Percentiles rank a stretch among this genome's conserved stretches.
Evolutionary conservation across 2,329 filamentous ascomycete genomes (phyloP).

Genomic region (Xylariaceae sp.): DNA sequence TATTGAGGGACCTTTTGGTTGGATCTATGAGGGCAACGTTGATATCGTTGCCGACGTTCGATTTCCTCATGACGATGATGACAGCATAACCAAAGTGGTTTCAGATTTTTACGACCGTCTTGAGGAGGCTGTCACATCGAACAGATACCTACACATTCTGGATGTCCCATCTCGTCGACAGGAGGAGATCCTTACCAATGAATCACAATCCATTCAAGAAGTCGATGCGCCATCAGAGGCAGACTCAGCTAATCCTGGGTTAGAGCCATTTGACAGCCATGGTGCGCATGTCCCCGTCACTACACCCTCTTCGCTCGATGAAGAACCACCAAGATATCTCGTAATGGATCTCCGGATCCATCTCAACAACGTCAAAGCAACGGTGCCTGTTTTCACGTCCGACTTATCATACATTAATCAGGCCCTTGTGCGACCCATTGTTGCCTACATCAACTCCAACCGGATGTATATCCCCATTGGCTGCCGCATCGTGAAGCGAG

Average conservation of each 20-base stretch:
- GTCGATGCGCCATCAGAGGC: slow-evolving; percentile 14
- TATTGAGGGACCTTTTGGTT: slow-evolving; percentile 89
- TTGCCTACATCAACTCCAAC: slow-evolving; percentile 96
- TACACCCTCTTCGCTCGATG: slow-evolving; percentile 17
- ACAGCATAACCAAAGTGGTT: slow-evolving; percentile 89
- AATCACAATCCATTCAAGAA: slow-evolving; percentile 14
- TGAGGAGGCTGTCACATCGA: slow-evolving; percentile 84
- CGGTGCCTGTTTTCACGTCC: slow-evolving; percentile 86
- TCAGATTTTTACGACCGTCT: slow-evolving; percentile 96
- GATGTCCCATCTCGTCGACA: slow-evolving; percentile 41
- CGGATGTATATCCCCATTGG: slow-evolving; percentile 93
- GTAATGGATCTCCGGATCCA: slow-evolving; percentile 95
- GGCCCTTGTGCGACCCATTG: slow-evolving; percentile 88
- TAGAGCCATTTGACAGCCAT: slow-evolving; percentile 7
- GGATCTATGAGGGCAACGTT: slow-evolving; percentile 96
- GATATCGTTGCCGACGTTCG: slow-evolving; percentile 96
- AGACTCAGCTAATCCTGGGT: slow-evolving; percentile 7
- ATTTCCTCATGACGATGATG: slow-evolving; percentile 83
- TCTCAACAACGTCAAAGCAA: slow-evolving; percentile 89
- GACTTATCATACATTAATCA: slow-evolving; percentile 96
- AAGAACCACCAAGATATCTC: slow-evolving; percentile 71
- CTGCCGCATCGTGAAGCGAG: slow-evolving; percentile 88
- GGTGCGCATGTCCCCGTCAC: background rate
- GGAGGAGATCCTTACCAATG: slow-evolving; percentile 23
- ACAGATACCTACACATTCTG: slow-evolving; percentile 60